phyloP scores from a whole-genome alignment of 164 flowering plant species.

The Magnolia sinica region DNA sequence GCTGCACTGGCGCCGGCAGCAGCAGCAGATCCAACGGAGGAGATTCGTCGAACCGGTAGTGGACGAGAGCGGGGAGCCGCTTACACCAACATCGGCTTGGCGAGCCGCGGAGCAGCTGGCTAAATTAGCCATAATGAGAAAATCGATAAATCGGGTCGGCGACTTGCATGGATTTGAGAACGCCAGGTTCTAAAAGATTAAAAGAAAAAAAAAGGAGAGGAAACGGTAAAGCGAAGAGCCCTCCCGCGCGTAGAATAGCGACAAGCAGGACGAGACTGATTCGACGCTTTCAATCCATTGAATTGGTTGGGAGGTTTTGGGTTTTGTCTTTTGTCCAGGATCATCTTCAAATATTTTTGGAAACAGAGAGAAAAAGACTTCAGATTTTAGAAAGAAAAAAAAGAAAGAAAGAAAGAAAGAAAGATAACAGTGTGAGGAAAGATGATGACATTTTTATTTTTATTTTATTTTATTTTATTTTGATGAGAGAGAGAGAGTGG shows the following conservation, averaged over 20 bases:
- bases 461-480: not conserved
- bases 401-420: not conserved
- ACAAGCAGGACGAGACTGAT: conserved; percentile 22
- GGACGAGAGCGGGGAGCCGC: conserved; percentile 77
- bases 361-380: not conserved
- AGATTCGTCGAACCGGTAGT: conserved; percentile 10
- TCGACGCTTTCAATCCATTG: conserved; percentile 16
- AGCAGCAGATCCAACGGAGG: conserved; percentile 20
- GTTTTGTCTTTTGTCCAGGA: not conserved
- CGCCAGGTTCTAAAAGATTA: conserved; percentile 60
- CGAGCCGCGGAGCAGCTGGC: conserved; percentile 91
- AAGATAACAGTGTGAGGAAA: not conserved
- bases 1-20: conserved; percentile 46
- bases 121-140: conserved; percentile 72
- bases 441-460: not conserved
- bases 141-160: conserved; percentile 68
- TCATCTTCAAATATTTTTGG: not conserved
- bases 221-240: not conserved
- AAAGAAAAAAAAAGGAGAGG: not conserved
- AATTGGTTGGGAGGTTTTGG: not conserved
- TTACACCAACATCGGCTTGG: conserved; percentile 97
- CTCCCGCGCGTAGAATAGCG: conserved; percentile 13
- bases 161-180: conserved; percentile 98
- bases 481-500: not conserved
- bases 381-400: not conserved